Conservation (phyloP, 2,329 filamentous ascomycete genomes). For the Pestalotiopsis sp. region DNA sequence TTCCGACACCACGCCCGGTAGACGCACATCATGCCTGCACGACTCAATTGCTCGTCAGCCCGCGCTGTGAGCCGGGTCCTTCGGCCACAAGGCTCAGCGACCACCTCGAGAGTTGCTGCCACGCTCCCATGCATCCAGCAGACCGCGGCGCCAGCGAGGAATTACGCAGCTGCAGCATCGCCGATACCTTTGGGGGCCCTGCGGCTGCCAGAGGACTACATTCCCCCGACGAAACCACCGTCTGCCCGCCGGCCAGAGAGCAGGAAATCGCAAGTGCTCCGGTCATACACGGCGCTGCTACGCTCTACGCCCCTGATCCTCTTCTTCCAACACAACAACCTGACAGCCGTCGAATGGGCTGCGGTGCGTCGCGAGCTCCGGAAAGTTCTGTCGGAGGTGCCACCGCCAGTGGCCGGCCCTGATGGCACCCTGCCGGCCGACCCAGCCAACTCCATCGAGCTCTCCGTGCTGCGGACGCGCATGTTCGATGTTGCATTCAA, state of each 20-base stretch:
- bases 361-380: constrained; percentile 71
- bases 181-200: constrained; percentile 25
- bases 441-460: constrained; percentile 65
- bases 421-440: constrained; percentile 45
- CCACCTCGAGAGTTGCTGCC: constrained; percentile 9
- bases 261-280: constrained; percentile 85
- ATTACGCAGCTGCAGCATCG: constrained; percentile 28
- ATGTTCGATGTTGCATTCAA: constrained; percentile 86
- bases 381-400: constrained; percentile 45
- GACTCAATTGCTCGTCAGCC: constrained; percentile 17
- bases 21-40: constrained; percentile 15
- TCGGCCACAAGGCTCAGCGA: constrained; percentile 1
- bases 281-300: constrained; percentile 85
- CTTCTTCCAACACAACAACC: constrained; percentile 75
- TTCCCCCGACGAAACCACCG: constrained; percentile 77
- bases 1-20: not conserved
- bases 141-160: constrained; percentile 14
- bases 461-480: constrained; percentile 85
- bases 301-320: constrained; percentile 84
- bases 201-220: constrained; percentile 47
- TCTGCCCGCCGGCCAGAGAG: constrained; percentile 85
- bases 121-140: not conserved
- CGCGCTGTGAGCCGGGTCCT: constrained; percentile 11
- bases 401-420: constrained; percentile 30
- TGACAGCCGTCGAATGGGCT: constrained; percentile 74